Evolutionary conservation across 768 basidiomycete species (phyloP), one percentile per base, ranked within the genome.

Genomic region (Podaxis pistillaris): DNA sequence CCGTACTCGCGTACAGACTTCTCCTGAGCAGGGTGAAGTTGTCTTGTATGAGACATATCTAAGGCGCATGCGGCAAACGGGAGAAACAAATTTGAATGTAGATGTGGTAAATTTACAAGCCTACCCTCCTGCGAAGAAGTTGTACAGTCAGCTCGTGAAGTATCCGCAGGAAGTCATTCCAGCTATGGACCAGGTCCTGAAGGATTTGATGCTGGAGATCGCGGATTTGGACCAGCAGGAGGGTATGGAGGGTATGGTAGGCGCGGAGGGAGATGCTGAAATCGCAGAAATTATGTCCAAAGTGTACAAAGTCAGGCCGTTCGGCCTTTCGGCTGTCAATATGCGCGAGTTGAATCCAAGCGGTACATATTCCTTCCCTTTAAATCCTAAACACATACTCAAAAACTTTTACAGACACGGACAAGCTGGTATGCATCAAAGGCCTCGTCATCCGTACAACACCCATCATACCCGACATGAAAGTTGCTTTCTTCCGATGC

Each of bases 381-480:
- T 41, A 51, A 26, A 50, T 11, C 13, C 4, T 0, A 1, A 50
- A 11, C 30, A 59, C 37, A 26, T 62, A 52, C 37, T n/a, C 41
- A n/a, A 3, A 52, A 55, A 26, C 19, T 54, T 30, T 12, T 60
- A 37, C 64, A 98, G 97, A 99, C 71, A 99, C 97, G 68, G 97
- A 99, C 82, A 97, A 98, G 75, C 87, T 99, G 19, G 91, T 97
- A 19, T 89, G 86, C 61, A 90, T 99, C 78, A 97, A 96, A 73
- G 97, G 97, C 62, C 86, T 99, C 6, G 94, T 98, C 69, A 98
- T 99, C 64, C 91, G 97, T 24, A 93, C 96, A 0, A 98, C 97
- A 0, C 94, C 96, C 11, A 91, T 99, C 69, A 98, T 98, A 63
- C 97, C 97, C 3, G 97, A 99, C 75, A 98, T 99, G 97, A 96